These are phyloP conservation scores for Botryosphaeria agaves DNA, from an alignment of 2,329 filamentous ascomycete species.

Conservation along the genomic window DNA sequence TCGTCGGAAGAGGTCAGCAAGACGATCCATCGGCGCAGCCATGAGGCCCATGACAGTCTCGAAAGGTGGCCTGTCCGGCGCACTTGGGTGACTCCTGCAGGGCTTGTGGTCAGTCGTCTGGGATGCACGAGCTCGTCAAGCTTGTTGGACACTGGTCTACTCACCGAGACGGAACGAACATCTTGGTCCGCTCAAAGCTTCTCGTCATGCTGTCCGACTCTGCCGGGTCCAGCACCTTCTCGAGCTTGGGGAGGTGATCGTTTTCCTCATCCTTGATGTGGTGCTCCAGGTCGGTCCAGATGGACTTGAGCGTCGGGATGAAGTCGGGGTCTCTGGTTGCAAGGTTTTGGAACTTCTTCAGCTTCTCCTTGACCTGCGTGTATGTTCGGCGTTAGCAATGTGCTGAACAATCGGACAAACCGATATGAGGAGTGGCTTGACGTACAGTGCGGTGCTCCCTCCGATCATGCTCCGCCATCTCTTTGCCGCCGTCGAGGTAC, in stretches of 20 bases:
- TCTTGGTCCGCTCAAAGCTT: constrained; percentile 8
- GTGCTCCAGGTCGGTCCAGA: constrained; percentile 7
- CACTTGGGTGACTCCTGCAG: constrained; percentile 3
- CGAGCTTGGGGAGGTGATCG: constrained; percentile 8
- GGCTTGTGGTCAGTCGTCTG: no score
- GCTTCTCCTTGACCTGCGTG: constrained; percentile 9
- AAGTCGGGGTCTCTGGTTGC: constrained; percentile 5
- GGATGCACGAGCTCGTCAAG: no score
- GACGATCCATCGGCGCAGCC: constrained; percentile 37
- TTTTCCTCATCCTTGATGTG: constrained; percentile 9
- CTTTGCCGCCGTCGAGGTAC: constrained; percentile 14
- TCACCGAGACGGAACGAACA: constrained; percentile 5
- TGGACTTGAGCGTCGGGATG: constrained; percentile 5
- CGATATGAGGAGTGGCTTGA: not conserved
- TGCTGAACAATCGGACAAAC: not conserved
- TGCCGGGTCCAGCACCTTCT: constrained; percentile 5
- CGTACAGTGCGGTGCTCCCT: constrained; percentile 15
- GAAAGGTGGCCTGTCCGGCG: constrained; percentile 26
- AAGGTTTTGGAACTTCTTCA: constrained; percentile 7
- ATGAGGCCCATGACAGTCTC: constrained; percentile 37
- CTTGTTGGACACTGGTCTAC: no score
- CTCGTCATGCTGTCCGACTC: constrained; percentile 6
- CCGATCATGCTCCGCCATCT: constrained; percentile 15
- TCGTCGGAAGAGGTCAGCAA: constrained; percentile 37
- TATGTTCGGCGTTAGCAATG: not conserved